Evolutionary conservation across 768 basidiomycete species (phyloP).

Genomic region (Mycena amicta): DNA sequence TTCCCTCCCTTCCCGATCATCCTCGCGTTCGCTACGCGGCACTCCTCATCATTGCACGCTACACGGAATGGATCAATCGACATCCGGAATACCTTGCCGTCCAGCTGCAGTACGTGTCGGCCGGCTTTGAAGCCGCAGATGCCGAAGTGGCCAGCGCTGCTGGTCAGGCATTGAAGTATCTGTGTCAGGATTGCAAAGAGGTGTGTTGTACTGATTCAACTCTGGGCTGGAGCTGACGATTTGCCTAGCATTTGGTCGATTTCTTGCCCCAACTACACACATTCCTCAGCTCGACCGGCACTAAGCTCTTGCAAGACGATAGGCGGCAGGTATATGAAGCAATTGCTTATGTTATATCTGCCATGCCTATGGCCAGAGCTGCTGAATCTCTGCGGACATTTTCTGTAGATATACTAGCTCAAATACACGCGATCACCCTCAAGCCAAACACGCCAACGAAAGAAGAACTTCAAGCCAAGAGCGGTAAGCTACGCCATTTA

Average conservation of each 20-base stretch:
- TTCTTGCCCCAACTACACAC: constrained; percentile 90
- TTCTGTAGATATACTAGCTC: constrained; percentile 78
- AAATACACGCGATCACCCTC: constrained; percentile 65
- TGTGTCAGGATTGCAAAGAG: constrained; percentile 95
- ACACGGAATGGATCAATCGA: constrained; percentile 93
- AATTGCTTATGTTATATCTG: constrained; percentile 91
- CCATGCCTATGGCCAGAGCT: constrained; percentile 88
- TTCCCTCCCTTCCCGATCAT: constrained; percentile 87
- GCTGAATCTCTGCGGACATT: constrained; percentile 87
- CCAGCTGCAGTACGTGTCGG: constrained; percentile 89
- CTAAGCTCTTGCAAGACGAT: constrained; percentile 84
- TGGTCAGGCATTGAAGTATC: constrained; percentile 92
- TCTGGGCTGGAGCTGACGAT: background rate
- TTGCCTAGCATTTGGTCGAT: constrained; percentile 79
- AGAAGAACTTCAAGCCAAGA: constrained; percentile 67
- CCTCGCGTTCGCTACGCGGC: constrained; percentile 95
- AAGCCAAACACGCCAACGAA: constrained; percentile 62
- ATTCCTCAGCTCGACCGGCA: constrained; percentile 80
- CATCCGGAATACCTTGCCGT: constrained; percentile 86
- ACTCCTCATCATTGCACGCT: constrained; percentile 90
- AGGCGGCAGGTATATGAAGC: constrained; percentile 92
- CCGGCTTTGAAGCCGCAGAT: constrained; percentile 84
- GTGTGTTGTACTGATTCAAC: constrained; percentile 40
- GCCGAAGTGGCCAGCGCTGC: constrained; percentile 89
- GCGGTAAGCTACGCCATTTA: no score